Base-by-base conservation (phyloP, 2,329 filamentous ascomycete species). In the Scedosporium dehoogii region DNA sequence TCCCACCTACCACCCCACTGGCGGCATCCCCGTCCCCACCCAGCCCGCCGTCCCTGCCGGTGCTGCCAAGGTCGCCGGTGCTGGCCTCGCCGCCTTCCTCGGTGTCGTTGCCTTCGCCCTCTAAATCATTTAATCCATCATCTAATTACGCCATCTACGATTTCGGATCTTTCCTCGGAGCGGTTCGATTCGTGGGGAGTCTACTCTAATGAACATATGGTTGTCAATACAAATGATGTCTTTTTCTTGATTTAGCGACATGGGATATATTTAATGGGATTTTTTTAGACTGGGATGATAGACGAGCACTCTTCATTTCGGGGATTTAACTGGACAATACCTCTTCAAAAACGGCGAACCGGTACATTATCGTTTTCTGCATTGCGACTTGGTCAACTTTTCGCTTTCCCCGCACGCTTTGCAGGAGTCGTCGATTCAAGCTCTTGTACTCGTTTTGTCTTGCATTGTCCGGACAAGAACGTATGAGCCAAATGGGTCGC, bases 71-170 rank as follows among this genome's bases (percentile, higher is more conserved):
- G 74, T 74, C 67, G 79, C 79, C 67, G 80, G 76, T 70, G 73
- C 85, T 69, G 84, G 83, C 51, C 84, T 82, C 66, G 84, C 80
- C 65, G 81, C 77, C 68, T 80, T 87, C 68, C 84, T 81, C 68
- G 84, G 80, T 78, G 72, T 85, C 68, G 76, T 86, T 72, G 85
- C 80, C 71, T 72, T 86, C 65, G 83, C 81, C 71, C 79, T 85
- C 77, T 85, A 85, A 82, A 80, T 77, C 73, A 71, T 69, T 67
- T 67, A 67, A 68, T 23, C 51, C 21, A 58, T 46, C 60, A 27
- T 29, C 51, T 48, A 44, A 62, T 21, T 58, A 62, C 60, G 60
- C 38, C 57, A 21, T 59, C 33, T n/a, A 44, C 57, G 21, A 14
- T 27, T 44, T 9, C 14, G 14, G 38, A 7, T 42, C 41, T n/a